A percentile compares a stretch with the other conserved stretches of the same genome.
Evolutionary conservation across 139 green algal genomes (phyloP).

Genomic region (Desmodesmus armatus): DNA sequence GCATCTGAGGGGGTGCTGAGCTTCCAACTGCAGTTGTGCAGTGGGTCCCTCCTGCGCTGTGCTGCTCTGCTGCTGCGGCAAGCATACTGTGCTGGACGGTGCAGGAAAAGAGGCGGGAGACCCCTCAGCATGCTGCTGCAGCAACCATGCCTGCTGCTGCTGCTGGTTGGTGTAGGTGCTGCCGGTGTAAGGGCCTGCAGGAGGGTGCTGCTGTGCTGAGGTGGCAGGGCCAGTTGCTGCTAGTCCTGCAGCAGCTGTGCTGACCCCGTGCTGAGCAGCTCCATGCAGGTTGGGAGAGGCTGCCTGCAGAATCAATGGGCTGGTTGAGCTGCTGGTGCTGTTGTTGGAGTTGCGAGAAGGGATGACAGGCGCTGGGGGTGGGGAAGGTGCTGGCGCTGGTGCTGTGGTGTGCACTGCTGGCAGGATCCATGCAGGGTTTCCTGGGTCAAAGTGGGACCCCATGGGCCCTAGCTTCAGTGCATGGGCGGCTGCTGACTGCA

Average conservation of each 20-base stretch:
- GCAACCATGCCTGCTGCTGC: not conserved
- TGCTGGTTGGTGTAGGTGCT: not conserved
- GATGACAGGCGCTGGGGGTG: not conserved
- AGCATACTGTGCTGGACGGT: no score
- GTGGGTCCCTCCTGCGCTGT: no score
- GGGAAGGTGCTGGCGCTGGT: not conserved
- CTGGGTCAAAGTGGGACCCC: not conserved
- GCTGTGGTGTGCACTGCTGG: constrained; percentile 11
- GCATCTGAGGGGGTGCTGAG: no score
- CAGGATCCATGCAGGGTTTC: constrained; percentile 10
- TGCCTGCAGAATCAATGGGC: not conserved
- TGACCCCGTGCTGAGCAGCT: not conserved
- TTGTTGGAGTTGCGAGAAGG: not conserved
- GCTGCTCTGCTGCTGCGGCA: no score
- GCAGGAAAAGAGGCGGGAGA: no score
- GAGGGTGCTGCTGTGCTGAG: not conserved
- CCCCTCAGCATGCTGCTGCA: no score
- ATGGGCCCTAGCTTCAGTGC: not conserved
- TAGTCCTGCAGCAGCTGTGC: not conserved
- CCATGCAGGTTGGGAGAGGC: not conserved
- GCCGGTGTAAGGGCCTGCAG: no score
- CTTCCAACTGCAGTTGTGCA: no score
- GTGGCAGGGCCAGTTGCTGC: not conserved
- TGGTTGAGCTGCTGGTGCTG: not conserved
- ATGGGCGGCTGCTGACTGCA: not conserved